phyloP scores from a whole-genome alignment of 768 basidiomycete genomes.

The Dioszegia hungarica region DNA sequence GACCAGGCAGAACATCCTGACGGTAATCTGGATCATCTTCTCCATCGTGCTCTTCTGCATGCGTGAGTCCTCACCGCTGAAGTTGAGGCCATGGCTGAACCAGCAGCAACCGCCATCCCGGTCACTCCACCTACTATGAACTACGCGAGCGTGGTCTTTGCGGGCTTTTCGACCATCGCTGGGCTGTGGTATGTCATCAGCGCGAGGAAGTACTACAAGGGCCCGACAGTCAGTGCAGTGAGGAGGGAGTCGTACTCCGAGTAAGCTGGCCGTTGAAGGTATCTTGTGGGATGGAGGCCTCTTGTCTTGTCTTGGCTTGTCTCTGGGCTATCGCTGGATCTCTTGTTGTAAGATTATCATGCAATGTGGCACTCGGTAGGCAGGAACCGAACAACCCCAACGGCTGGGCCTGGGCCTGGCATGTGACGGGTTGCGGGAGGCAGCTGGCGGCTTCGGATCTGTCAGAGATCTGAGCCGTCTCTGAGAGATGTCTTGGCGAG shows the following conservation, averaged over 20 bases:
- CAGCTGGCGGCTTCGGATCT: no score
- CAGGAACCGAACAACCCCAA: no score
- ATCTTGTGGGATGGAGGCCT: not conserved
- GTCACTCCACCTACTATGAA: constrained; percentile 52
- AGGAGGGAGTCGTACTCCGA: not conserved
- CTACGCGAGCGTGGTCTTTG: constrained; percentile 61
- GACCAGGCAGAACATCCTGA: constrained; percentile 55
- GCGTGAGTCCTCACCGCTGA: constrained; percentile 47
- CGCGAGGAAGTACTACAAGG: constrained; percentile 29
- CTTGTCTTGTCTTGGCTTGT: no score
- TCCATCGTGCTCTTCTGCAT: constrained; percentile 66
- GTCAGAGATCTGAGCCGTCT: no score
- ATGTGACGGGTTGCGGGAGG: no score
- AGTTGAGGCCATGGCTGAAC: not conserved
- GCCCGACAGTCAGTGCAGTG: constrained; percentile 13
- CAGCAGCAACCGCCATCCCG: constrained; percentile 32
- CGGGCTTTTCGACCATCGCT: constrained; percentile 60
- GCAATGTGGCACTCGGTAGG: no score
- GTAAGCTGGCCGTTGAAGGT: not conserved
- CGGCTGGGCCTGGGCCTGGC: no score
- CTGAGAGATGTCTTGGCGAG: no score
- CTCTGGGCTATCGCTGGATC: no score
- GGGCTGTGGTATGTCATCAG: constrained; percentile 63
- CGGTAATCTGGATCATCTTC: constrained; percentile 61
- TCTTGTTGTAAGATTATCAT: no score